Conservation (phyloP, 306 rosid genomes). For the Ceratonia siliqua region DNA sequence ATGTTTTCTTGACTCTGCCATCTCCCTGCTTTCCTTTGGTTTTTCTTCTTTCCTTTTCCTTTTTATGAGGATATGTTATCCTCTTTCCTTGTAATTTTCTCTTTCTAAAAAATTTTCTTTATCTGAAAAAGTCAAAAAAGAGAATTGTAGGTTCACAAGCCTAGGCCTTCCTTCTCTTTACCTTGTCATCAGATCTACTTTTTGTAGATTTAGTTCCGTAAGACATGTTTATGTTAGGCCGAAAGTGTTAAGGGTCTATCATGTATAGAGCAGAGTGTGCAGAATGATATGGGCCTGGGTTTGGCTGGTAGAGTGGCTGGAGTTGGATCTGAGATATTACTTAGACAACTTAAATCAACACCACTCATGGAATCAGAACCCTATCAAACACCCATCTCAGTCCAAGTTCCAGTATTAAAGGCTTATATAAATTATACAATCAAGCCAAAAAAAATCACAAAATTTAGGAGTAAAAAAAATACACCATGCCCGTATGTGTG, state of each 20-base stretch:
- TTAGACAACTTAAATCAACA: background rate
- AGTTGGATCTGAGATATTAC: too few relatives aligned
- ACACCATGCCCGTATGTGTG: background rate
- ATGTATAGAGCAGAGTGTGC: too few relatives aligned
- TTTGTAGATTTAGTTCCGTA: background rate
- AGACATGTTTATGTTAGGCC: too few relatives aligned
- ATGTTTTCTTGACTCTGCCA: background rate
- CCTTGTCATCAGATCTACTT: background rate
- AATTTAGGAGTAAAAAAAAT: conserved; percentile 5
- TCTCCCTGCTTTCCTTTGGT: background rate
- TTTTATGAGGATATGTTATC: background rate
- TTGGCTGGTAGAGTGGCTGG: too few relatives aligned
- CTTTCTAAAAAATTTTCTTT: too few relatives aligned
- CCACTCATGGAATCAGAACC: background rate
- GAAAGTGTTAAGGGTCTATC: too few relatives aligned
- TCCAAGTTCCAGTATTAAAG: conserved; percentile 10
- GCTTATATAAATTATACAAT: conserved; percentile 12
- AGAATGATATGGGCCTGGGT: too few relatives aligned
- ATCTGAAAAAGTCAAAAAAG: too few relatives aligned
- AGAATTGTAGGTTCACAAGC: background rate
- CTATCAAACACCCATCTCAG: background rate
- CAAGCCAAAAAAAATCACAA: background rate
- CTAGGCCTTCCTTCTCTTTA: background rate
- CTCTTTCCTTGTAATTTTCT: background rate
- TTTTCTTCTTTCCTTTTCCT: too few relatives aligned